Conservation (phyloP, 2,329 filamentous ascomycete species). For the Aspergillus persii region DNA sequence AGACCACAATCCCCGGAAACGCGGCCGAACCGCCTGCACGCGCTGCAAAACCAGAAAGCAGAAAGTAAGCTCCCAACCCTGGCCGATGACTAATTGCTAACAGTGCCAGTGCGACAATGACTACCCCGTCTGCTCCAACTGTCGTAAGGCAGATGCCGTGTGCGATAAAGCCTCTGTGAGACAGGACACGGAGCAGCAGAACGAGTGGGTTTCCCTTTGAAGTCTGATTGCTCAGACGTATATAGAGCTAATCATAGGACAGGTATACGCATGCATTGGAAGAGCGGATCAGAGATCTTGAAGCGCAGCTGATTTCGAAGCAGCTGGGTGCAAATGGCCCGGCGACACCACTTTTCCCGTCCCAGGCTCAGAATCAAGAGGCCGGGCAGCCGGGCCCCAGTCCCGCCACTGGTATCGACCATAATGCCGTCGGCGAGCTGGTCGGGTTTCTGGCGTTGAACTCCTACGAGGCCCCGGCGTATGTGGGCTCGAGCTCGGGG, state of each 20-base stretch:
- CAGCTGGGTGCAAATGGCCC: constrained; percentile 14
- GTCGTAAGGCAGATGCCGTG: constrained; percentile 40
- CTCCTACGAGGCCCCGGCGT: constrained; percentile 46
- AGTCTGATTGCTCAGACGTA: neutral
- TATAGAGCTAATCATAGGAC: constrained; percentile 5
- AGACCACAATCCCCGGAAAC: constrained; percentile 45
- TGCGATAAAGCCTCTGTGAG: constrained; percentile 46
- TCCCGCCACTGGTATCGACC: constrained; percentile 24
- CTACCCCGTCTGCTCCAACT: constrained; percentile 47
- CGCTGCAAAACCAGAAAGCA: constrained; percentile 49
- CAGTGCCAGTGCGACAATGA: constrained; percentile 42
- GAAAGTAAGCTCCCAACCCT: constrained; percentile 34
- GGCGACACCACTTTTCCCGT: constrained; percentile 19
- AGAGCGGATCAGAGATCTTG: constrained; percentile 44
- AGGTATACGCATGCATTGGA: constrained; percentile 46
- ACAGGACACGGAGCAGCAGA: constrained; percentile 35
- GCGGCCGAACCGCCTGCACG: constrained; percentile 46
- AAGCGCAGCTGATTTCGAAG: constrained; percentile 29
- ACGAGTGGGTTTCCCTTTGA: constrained; percentile 29
- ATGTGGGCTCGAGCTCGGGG: constrained; percentile 51
- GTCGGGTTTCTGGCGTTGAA: constrained; percentile 52
- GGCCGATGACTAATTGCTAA: neutral
- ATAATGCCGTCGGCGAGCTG: constrained; percentile 43
- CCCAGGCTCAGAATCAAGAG: constrained; percentile 23
- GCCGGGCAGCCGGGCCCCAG: constrained; percentile 15